Evolutionary conservation across 2,329 filamentous ascomycete genomes (phyloP).

Genomic region (Rachicladosporium sp.): DNA sequence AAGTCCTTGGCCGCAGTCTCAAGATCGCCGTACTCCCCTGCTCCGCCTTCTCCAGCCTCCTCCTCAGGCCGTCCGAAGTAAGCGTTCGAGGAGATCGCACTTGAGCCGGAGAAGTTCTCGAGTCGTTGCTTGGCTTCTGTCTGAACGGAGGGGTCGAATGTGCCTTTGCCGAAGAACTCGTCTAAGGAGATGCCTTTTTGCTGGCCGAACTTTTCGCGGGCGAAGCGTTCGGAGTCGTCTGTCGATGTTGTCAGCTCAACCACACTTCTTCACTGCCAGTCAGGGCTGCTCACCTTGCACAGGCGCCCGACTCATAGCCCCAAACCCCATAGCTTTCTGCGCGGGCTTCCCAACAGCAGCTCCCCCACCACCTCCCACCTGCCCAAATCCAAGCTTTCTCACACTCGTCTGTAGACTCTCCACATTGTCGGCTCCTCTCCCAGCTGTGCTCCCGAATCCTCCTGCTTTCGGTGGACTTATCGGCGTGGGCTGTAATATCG

Average conservation of each 20-base stretch:
- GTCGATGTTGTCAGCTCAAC: background rate
- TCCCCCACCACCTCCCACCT: slow-evolving; percentile 52
- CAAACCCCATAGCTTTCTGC: slow-evolving; percentile 77
- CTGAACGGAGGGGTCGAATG: slow-evolving; percentile 68
- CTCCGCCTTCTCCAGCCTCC: slow-evolving; percentile 49
- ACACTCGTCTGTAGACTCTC: slow-evolving; percentile 87
- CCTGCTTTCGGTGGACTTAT: slow-evolving; percentile 50
- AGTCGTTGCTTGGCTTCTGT: slow-evolving; percentile 78
- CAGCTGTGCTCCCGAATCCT: slow-evolving; percentile 49
- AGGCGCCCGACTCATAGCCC: slow-evolving; percentile 50
- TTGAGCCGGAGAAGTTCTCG: slow-evolving; percentile 85
- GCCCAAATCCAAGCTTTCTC: slow-evolving; percentile 73
- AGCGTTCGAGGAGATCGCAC: slow-evolving; percentile 85
- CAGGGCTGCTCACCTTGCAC: slow-evolving; percentile 46
- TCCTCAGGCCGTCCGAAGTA: slow-evolving; percentile 88
- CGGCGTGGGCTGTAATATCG: slow-evolving; percentile 64
- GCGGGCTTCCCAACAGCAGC: slow-evolving; percentile 40
- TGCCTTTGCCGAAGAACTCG: slow-evolving; percentile 90
- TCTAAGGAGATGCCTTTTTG: slow-evolving; percentile 97
- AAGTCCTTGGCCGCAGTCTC: slow-evolving; percentile 94
- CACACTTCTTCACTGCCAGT: background rate
- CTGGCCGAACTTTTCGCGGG: slow-evolving; percentile 72
- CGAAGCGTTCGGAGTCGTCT: slow-evolving; percentile 56
- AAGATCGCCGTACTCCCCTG: slow-evolving; percentile 64
- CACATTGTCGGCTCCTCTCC: slow-evolving; percentile 57